Conservation (phyloP, 768 basidiomycete genomes). For the Suillus variegatus region DNA sequence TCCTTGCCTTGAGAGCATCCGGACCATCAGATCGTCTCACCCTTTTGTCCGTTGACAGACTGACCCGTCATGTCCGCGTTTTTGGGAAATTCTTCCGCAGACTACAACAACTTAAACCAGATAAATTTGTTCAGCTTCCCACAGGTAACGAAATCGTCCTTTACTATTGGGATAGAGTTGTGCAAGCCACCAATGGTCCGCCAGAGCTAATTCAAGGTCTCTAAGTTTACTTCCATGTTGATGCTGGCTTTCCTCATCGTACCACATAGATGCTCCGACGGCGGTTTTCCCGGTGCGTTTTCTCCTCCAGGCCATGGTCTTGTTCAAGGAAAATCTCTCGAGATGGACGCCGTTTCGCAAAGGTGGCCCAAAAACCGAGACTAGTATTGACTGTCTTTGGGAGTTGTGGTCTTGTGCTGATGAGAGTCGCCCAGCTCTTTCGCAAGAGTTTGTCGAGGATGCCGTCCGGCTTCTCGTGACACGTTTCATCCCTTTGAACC, state of each 20-base stretch:
- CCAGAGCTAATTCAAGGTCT: constrained; percentile 58
- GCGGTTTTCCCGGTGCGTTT: constrained; percentile 78
- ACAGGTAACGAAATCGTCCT: constrained; percentile 66
- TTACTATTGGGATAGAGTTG: constrained; percentile 82
- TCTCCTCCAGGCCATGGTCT: constrained; percentile 81
- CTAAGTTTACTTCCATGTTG: constrained; percentile 8
- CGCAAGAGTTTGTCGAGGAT: constrained; percentile 70
- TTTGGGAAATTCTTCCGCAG: constrained; percentile 84
- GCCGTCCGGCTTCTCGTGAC: constrained; percentile 78
- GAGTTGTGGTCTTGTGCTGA: constrained; percentile 13
- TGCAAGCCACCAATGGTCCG: constrained; percentile 62
- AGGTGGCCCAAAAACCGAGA: constrained; percentile 59
- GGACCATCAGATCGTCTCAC: constrained; percentile 37
- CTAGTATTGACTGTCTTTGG: constrained; percentile 41
- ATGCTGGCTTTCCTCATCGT: not conserved
- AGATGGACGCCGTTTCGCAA: constrained; percentile 73
- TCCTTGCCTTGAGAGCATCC: constrained; percentile 43
- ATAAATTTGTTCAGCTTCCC: constrained; percentile 65
- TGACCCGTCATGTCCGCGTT: constrained; percentile 68
- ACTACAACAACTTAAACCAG: constrained; percentile 59
- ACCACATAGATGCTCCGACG: constrained; percentile 52
- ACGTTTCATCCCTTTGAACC: constrained; percentile 82
- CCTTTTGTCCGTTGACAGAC: constrained; percentile 49
- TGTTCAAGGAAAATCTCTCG: constrained; percentile 81
- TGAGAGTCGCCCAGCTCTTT: constrained; percentile 46